Evolutionary conservation across 495 filamentous ascomycete species (phyloP).

Genomic region (Neurospora sp.): DNA sequence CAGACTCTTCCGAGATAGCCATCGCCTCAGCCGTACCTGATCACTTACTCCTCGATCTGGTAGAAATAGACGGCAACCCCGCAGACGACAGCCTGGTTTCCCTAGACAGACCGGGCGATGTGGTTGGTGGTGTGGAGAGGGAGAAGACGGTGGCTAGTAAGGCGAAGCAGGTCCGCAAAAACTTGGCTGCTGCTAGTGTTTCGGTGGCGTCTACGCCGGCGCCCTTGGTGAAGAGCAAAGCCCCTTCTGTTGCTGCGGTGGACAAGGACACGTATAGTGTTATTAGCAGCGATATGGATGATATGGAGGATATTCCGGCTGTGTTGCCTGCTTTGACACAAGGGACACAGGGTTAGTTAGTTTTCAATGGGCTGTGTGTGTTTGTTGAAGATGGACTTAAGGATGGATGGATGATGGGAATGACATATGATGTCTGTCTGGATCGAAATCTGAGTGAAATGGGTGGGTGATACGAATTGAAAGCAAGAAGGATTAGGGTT

Average conservation of each 20-base stretch:
- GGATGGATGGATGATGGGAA: too few relatives aligned
- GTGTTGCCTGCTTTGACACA: conserved; percentile 2
- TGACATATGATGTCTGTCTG: too few relatives aligned
- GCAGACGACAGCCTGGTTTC: neutral
- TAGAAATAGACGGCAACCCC: neutral
- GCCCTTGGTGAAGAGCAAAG: neutral
- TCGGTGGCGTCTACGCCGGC: neutral
- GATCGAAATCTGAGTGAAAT: too few relatives aligned
- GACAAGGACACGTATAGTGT: neutral
- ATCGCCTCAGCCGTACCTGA: neutral
- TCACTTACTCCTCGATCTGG: neutral
- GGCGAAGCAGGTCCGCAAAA: neutral
- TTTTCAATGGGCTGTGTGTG: too few relatives aligned
- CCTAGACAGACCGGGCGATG: neutral
- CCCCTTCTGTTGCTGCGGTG: neutral
- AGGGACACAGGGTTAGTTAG: neutral
- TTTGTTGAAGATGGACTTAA: too few relatives aligned
- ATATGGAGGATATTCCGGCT: conserved; percentile 28
- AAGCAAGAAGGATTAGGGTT: neutral
- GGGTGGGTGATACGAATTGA: neutral
- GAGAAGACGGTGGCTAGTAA: neutral
- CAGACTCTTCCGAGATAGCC: neutral
- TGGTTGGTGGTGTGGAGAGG: neutral
- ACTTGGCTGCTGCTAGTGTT: neutral
- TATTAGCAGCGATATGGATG: conserved; percentile 19